Evolutionary conservation across 2,329 filamentous ascomycete genomes (phyloP), one percentile per base, ranked within the genome.

Genomic region (Berkeleyomyces basicola): DNA sequence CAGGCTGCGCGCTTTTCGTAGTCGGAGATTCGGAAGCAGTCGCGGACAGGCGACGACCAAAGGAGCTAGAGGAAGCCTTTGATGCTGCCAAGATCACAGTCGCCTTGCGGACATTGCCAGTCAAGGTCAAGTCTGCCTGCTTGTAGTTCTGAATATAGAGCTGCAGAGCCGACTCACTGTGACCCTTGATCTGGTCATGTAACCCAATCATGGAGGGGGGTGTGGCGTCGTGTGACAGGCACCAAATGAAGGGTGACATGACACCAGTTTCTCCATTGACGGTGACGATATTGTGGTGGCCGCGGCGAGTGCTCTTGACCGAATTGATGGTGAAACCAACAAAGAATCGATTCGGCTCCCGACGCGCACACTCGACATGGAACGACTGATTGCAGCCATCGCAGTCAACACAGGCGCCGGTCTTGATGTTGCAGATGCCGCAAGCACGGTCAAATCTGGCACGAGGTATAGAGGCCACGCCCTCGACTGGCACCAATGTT

Each of bases 241-340:
- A 99, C 87, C 90, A 96, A 6, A 97, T 80, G 5, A 82, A 84
- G 1, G 93, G 87, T n/a, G 84, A 83, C 79, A 95, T 87, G n/a
- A 80, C 81, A 11, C 93, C 93, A 40, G 79, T 85, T 70, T 96
- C 91, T 14, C 83, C 83, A 51, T 88, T 88, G 43, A 97, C 79
- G 51, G 83, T 90, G 47, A 96, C 87, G 55, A 88, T 88, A 65
- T 81, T 87, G 68, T 87, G 80, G 65, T 88, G 85, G 67, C 96
- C 91, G 67, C 88, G 83, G 42, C 91, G 82, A 16, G 90, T 95
- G 60, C 86, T 86, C 74, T 99, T 97, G 65, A 96, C 86, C 0
- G 92, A 90, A 0, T 84, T 85, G 63, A 99, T 82, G 67, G 97
- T 91, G 68, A 99, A 96, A 0, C 91, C 93, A 57, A 97, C 84